Evolutionary conservation across 2,329 filamentous ascomycete species (phyloP).

Genomic region (Fonsecaea erecta): DNA sequence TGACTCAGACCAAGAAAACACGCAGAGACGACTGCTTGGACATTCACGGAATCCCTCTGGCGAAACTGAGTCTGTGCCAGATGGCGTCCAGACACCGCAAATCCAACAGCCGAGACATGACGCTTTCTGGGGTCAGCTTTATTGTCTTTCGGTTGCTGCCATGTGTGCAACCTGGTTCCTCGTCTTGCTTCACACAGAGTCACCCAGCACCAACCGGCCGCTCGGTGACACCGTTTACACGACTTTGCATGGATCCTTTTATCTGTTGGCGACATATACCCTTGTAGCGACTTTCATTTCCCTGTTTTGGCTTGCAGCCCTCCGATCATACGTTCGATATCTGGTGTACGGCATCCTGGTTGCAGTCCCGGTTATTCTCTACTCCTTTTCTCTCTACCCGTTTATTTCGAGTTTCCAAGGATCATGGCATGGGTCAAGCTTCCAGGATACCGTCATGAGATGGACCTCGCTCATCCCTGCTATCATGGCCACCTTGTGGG

Average conservation of each 20-base stretch:
- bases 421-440: conserved; percentile 69
- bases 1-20: conserved; percentile 57
- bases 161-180: conserved; percentile 88
- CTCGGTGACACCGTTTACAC: conserved; percentile 95
- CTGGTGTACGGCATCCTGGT: conserved; percentile 80
- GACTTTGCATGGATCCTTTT: conserved; percentile 81
- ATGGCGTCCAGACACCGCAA: conserved; percentile 62
- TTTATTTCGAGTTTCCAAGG: conserved; percentile 88
- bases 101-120: conserved; percentile 80
- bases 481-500: conserved; percentile 74
- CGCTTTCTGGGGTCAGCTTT: conserved; percentile 88
- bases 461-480: conserved; percentile 81
- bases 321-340: conserved; percentile 85
- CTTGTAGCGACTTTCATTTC: conserved; percentile 87
- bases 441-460: conserved; percentile 90
- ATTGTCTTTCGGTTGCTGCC: conserved; percentile 79
- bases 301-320: conserved; percentile 83
- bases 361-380: conserved; percentile 81
- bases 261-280: conserved; percentile 88
- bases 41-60: conserved; percentile 55
- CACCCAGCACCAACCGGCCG: conserved; percentile 68
- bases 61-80: conserved; percentile 58
- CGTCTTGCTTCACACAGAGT: conserved; percentile 84
- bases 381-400: conserved; percentile 89
- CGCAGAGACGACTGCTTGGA: conserved; percentile 40